These are phyloP conservation scores for Kitagawia praeruptora DNA, from an alignment of 129 eudicot species.

Conservation along the genomic window DNA sequence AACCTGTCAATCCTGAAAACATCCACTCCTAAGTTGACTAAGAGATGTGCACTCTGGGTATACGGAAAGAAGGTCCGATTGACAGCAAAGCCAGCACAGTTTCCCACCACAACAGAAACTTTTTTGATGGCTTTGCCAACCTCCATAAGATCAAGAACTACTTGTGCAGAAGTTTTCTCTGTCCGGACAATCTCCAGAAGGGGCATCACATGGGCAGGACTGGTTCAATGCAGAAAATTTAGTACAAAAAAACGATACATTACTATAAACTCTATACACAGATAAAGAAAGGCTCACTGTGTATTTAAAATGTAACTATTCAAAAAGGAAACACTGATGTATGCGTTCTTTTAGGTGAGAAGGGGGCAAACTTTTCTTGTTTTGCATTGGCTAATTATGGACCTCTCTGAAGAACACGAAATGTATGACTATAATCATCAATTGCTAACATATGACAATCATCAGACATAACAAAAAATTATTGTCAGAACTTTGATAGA, in stretches of 20 bases:
- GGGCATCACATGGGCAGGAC: conserved; percentile 97
- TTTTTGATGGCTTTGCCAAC: conserved; percentile 81
- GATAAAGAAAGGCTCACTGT: background rate
- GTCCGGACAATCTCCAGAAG: conserved; percentile 88
- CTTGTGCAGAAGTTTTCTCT: conserved; percentile 88
- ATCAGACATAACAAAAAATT: background rate
- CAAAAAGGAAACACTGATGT: background rate
- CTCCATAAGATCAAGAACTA: conserved; percentile 75
- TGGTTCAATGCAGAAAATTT: conserved; percentile 29
- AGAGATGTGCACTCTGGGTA: conserved; percentile 61
- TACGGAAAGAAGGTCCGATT: conserved; percentile 92
- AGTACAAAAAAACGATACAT: conserved; percentile 4
- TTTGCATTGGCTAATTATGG: background rate
- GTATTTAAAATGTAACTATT: background rate
- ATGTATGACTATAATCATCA: background rate
- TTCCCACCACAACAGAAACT: conserved; percentile 87
- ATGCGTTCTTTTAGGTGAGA: background rate
- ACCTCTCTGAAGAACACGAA: background rate
- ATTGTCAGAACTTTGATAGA: background rate
- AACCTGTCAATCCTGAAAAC: conserved; percentile 76
- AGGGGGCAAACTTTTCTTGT: background rate
- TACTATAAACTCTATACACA: background rate
- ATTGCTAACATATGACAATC: background rate
- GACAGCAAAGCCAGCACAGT: conserved; percentile 92
- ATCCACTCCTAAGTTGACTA: conserved; percentile 84